Conservation (phyloP, 225 moss, liverwort and hornwort species). For the Sphagnum tenellum region DNA sequence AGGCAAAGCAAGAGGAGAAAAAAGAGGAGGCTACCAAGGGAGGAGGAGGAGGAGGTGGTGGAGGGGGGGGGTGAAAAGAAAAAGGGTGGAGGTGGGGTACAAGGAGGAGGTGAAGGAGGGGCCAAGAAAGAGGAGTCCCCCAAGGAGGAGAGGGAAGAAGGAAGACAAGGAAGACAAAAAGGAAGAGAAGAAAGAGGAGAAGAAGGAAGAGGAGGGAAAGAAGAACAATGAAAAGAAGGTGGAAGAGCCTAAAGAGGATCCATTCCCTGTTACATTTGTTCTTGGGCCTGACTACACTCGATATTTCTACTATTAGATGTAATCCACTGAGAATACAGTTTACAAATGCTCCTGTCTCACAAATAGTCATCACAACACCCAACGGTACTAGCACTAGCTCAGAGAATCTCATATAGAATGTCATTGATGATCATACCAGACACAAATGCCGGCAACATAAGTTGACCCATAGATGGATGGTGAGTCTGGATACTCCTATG, state of each 20-base stretch:
- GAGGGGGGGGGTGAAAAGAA: constrained; percentile 14
- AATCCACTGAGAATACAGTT: too few relatives aligned
- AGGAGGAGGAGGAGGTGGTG: constrained; percentile 6
- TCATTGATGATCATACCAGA: too few relatives aligned
- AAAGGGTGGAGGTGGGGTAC: constrained; percentile 1
- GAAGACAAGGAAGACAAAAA: constrained; percentile 7
- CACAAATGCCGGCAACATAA: too few relatives aligned
- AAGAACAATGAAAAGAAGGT: constrained; percentile 11
- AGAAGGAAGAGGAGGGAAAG: constrained; percentile 10
- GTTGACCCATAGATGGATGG: too few relatives aligned
- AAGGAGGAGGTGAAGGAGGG: not conserved
- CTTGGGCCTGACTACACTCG: constrained; percentile 52
- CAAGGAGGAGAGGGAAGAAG: constrained; percentile 8
- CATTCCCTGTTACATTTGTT: constrained; percentile 43
- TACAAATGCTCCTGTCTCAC: too few relatives aligned
- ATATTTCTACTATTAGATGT: constrained; percentile 36
- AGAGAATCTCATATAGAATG: too few relatives aligned
- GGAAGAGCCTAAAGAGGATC: constrained; percentile 24
- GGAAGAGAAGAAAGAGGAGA: constrained; percentile 13
- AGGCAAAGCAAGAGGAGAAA: not conserved
- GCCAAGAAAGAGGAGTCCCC: constrained; percentile 16
- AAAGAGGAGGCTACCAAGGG: not conserved
- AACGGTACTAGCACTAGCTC: too few relatives aligned
- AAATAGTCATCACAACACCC: too few relatives aligned
- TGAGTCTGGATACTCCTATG: too few relatives aligned